These are phyloP conservation scores for Takashimella tepidaria DNA, from an alignment of 1,284 basidiomycete genomes.

Conservation along the genomic window DNA sequence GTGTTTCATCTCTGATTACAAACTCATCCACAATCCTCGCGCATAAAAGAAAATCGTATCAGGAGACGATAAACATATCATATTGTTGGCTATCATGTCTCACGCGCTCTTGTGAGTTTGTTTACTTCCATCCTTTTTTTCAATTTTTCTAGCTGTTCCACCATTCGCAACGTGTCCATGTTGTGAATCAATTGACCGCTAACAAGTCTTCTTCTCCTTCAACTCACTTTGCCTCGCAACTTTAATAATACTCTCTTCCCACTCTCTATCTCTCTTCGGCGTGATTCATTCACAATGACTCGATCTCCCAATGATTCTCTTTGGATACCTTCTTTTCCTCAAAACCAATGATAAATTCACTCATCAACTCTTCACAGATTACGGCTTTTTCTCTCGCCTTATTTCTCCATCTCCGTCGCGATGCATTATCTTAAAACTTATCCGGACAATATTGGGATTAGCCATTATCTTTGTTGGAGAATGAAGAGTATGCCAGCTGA, in stretches of 20 bases:
- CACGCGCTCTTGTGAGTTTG: slow-evolving; percentile 30
- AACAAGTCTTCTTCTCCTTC: no score
- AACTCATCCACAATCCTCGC: neutral
- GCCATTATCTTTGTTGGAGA: slow-evolving; percentile 84
- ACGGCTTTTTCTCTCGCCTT: slow-evolving; percentile 82
- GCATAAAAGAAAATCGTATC: no score
- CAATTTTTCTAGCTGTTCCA: no score
- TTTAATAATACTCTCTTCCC: no score
- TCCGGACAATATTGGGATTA: slow-evolving; percentile 89
- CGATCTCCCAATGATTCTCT: neutral
- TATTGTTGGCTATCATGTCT: slow-evolving; percentile 22
- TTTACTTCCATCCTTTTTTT: neutral
- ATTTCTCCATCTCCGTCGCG: slow-evolving; percentile 86
- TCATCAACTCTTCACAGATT: slow-evolving; percentile 46
- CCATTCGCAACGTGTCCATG: no score
- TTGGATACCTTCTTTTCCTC: no score
- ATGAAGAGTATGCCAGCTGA: slow-evolving; percentile 69
- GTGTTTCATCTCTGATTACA: neutral
- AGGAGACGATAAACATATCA: no score
- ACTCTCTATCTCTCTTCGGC: no score
- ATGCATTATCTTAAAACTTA: slow-evolving; percentile 83
- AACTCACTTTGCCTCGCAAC: no score
- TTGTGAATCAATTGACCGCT: no score
- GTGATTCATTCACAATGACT: slow-evolving; percentile 1
- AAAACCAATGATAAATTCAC: neutral